Base-by-base conservation (phyloP, 2,329 filamentous ascomycete species). In the Fonsecaea monophora region DNA sequence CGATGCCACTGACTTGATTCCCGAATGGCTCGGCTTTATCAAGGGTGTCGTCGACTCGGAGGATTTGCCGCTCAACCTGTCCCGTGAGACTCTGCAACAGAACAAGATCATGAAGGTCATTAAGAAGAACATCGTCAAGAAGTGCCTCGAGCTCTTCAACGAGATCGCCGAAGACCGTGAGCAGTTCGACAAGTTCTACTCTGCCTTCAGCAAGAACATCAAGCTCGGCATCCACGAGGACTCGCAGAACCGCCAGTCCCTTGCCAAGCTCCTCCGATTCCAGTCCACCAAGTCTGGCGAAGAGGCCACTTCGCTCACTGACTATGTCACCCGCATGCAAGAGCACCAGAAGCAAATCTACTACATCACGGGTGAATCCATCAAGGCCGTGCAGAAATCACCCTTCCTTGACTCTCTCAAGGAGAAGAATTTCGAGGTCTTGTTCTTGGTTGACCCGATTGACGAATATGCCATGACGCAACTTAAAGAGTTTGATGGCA, bases 61-160 rank as follows among this genome's bases (percentile, higher is more conserved):
- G 89, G 95, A 99, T 82, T 91, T 99, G 71, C 95, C 95, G 76
- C 91, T 99, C 82, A 99, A 99, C 90, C 84, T 99, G 86, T 98
- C 95, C 79, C 95, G 95, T 91, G 95, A 99, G 90, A 98, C 94
- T 66, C 92, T 99, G 59, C 95, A 99, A 86, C 95, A 98, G 88
- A 99, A 98, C 92, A 98, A 98, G 93, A 99, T 99, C 88, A 98
- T 98, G 95, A 98, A 98, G 91, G 95, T 98, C 83, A 98, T 98
- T 89, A 96, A 96, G 90, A 99, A 99, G 93, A 99, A 99, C 90
- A 97, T 99, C 74, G 94, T 99, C 88, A 99, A 98, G 94, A 99
- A 99, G 92, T 92, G 92, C 73, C 92, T 99, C 74, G 95, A 99
- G 88, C 92, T 99, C 82, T 99, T 99, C 91, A 89, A 89, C 78